Base-by-base conservation (phyloP, 306 rosid genomes). In the Pterocarpus santalinus region DNA sequence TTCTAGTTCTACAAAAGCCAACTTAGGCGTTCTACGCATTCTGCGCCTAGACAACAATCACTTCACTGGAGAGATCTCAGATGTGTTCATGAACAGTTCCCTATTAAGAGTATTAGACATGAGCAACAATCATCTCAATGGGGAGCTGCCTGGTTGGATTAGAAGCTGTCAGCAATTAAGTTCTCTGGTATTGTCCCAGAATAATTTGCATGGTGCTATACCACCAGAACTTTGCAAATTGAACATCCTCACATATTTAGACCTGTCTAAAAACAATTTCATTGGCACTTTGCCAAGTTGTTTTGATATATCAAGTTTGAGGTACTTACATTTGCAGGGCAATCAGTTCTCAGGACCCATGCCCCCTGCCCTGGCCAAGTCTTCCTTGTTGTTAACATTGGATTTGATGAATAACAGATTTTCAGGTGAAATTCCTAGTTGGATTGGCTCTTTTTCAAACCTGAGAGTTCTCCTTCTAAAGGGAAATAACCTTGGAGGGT, bases 331-430 rank as follows among this genome's bases (percentile, higher is more conserved):
- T n/a, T 67, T 66, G 61, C 66, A 65, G 14, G 85, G 52, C 1
- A 76, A 81, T 47, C 33, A 15, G 46, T 43, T 62, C 33, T 36
- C 72, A 44, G 75, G 75, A 41, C 35, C 38, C 22, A 12, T 56
- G 9, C 74, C 76, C 1, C 11, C 10, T 15, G 34, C 46, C 38
- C 5, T 68, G 0, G 22, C 52, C 0, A 38, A 68, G 5, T n/a
- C 62, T 55, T 10, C 68, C n/a, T 39, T 43, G 6, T 44, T 75
- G 44, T 22, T 47, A 56, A 60, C 68, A 39, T 57, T 81, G 12
- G 85, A 74, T 63, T 36, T 81, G 16, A 73, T 63, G 53, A 43
- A 66, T 14, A 81, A 82, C 55, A 46, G 7, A 30, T 43, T 82
- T 12, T 75, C 72, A 16, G 72, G 81, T 15, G 63, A 30, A 57